phyloP scores from a whole-genome alignment of 352 stramenopile genomes.

The Globisporangium cylindrosporum region DNA sequence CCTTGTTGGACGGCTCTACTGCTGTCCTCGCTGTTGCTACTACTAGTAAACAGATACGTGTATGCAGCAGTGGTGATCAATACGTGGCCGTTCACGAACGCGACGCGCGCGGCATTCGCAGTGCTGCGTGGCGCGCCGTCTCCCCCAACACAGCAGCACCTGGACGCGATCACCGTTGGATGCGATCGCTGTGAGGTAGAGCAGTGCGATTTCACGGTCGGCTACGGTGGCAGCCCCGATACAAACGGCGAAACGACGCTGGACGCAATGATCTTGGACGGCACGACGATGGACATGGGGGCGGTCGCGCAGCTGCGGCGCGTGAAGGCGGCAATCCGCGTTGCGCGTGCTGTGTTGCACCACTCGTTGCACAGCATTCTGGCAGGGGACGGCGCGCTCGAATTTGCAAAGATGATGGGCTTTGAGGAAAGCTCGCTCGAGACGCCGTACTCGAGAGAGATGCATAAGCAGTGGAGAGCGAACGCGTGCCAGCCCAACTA shows the following conservation, averaged over 20 bases:
- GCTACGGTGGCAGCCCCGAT: conserved; percentile 87
- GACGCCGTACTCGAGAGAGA: conserved; percentile 53
- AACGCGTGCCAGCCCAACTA: conserved; percentile 89
- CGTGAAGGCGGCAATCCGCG: conserved; percentile 80
- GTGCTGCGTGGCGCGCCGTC: conserved; percentile 22
- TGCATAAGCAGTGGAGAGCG: conserved; percentile 54
- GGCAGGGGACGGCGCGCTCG: conserved; percentile 78
- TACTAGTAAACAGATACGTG: background rate
- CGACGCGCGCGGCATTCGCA: conserved; percentile 63
- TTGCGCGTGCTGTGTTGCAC: conserved; percentile 85
- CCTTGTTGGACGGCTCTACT: background rate
- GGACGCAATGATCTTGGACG: conserved; percentile 91
- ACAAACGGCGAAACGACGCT: conserved; percentile 85
- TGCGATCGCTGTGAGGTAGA: conserved; percentile 82
- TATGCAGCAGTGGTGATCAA: conserved; percentile 67
- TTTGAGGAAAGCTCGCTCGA: conserved; percentile 73
- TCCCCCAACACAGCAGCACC: conserved; percentile 13
- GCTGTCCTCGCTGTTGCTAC: background rate
- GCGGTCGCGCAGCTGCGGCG: conserved; percentile 77
- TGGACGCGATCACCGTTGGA: conserved; percentile 67
- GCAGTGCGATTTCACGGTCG: conserved; percentile 88
- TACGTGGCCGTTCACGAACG: conserved; percentile 79
- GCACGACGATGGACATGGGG: conserved; percentile 79
- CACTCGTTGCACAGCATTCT: conserved; percentile 88
- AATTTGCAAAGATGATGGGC: conserved; percentile 90